Evolutionary conservation across 345 rosid genomes (phyloP).

Genomic region (Gossypium anomalum): DNA sequence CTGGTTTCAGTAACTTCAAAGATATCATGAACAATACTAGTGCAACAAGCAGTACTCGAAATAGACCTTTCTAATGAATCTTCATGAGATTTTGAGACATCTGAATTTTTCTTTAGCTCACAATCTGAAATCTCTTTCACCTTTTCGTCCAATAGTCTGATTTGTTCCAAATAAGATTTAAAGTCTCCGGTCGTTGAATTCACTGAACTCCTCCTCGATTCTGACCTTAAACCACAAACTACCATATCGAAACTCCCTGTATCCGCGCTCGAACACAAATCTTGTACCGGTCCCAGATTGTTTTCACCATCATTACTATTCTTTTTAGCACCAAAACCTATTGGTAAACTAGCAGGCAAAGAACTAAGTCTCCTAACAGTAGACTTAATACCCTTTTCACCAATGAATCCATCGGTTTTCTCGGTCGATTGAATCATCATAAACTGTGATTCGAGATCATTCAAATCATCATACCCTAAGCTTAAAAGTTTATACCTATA

Average conservation of each 20-base stretch:
- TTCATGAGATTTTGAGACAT: constrained; percentile 25
- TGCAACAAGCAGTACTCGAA: constrained; percentile 21
- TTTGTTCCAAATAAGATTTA: constrained; percentile 54
- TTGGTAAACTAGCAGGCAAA: constrained; percentile 22
- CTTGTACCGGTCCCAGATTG: constrained; percentile 15
- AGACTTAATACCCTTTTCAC: constrained; percentile 21
- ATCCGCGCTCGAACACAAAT: neutral
- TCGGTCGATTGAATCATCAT: constrained; percentile 42
- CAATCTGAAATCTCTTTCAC: constrained; percentile 43
- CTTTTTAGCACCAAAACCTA: constrained; percentile 26
- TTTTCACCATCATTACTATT: constrained; percentile 15
- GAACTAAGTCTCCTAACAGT: constrained; percentile 35
- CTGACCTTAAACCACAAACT: constrained; percentile 20
- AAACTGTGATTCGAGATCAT: constrained; percentile 32
- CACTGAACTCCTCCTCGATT: constrained; percentile 28
- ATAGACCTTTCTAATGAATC: constrained; percentile 13
- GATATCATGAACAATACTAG: constrained; percentile 48
- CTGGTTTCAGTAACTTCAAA: constrained; percentile 53
- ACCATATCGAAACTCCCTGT: constrained; percentile 29
- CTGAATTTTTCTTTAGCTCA: constrained; percentile 21
- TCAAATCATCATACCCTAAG: constrained; percentile 60
- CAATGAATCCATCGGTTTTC: constrained; percentile 24
- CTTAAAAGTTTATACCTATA: constrained; percentile 62
- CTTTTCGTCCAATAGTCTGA: constrained; percentile 43
- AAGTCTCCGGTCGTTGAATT: constrained; percentile 31